Percentiles rank a stretch among this genome's conserved stretches.
These are phyloP conservation scores for Corymbia citriodora DNA, from an alignment of 441 rosid genomes.

Conservation along the genomic window DNA sequence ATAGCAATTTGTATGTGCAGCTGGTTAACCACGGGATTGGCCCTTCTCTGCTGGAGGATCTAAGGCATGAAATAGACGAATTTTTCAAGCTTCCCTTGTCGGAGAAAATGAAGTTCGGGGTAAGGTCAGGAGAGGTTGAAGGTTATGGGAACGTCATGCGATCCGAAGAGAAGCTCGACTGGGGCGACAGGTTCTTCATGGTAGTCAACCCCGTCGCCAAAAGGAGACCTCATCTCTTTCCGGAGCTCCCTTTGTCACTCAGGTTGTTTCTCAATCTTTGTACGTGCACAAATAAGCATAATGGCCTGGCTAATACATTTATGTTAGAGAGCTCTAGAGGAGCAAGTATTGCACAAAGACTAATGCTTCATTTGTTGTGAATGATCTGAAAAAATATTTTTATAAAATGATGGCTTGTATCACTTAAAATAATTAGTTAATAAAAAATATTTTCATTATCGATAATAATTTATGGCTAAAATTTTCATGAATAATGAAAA, in stretches of 20 bases:
- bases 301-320: background rate
- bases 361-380: background rate
- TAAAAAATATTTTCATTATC: too few relatives aligned
- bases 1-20: background rate
- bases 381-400: background rate
- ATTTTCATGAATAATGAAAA: background rate
- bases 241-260: background rate
- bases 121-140: conserved; percentile 29
- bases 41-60: conserved; percentile 13
- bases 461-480: too few relatives aligned
- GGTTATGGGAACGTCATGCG: conserved; percentile 28
- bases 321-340: background rate
- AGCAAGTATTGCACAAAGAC: background rate
- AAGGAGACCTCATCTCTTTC: background rate
- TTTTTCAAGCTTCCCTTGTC: conserved; percentile 43
- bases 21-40: conserved; percentile 46
- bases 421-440: background rate
- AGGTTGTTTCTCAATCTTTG: background rate
- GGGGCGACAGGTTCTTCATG: background rate
- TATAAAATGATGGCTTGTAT: too few relatives aligned
- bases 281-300: background rate
- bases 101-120: conserved; percentile 38
- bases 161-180: background rate
- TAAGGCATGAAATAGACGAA: conserved; percentile 30
- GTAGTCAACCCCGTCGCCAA: background rate